phyloP scores from a whole-genome alignment of 2,329 filamentous ascomycete species.

The Rasamsonia emersonii region DNA sequence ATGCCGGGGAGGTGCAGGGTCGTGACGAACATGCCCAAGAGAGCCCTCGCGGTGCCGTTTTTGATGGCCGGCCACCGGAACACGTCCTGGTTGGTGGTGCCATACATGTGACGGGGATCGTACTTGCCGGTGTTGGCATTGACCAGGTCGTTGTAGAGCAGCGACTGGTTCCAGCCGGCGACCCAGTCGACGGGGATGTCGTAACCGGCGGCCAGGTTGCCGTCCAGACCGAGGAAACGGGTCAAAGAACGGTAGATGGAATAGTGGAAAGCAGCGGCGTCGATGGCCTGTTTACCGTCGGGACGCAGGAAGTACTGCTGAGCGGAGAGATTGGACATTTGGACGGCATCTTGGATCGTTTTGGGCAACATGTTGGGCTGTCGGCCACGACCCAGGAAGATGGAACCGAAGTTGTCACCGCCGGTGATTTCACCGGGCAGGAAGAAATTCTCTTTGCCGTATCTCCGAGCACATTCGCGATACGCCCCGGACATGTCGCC shows the following conservation, averaged over 20 bases:
- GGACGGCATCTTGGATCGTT: slow-evolving; percentile 42
- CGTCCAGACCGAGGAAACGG: slow-evolving; percentile 53
- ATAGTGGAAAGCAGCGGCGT: slow-evolving; percentile 56
- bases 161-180: slow-evolving; percentile 48
- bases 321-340: slow-evolving; percentile 36
- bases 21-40: slow-evolving; percentile 51
- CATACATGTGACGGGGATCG: slow-evolving; percentile 58
- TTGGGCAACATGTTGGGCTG: slow-evolving; percentile 46
- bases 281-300: slow-evolving; percentile 45
- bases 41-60: slow-evolving; percentile 49
- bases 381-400: slow-evolving; percentile 56
- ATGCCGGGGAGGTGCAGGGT: slow-evolving; percentile 54
- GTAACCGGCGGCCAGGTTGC: slow-evolving; percentile 45
- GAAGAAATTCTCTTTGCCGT: slow-evolving; percentile 57
- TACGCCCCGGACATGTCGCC: slow-evolving; percentile 50
- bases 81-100: slow-evolving; percentile 58
- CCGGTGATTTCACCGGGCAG: slow-evolving; percentile 56
- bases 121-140: slow-evolving; percentile 54
- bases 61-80: slow-evolving; percentile 55
- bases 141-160: slow-evolving; percentile 51
- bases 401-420: slow-evolving; percentile 51
- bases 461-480: slow-evolving; percentile 47
- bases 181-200: slow-evolving; percentile 49
- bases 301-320: slow-evolving; percentile 45
- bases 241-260: slow-evolving; percentile 55